These are phyloP conservation scores for Suillus fuscotomentosus DNA, from an alignment of 768 basidiomycete species.

Conservation along the genomic window DNA sequence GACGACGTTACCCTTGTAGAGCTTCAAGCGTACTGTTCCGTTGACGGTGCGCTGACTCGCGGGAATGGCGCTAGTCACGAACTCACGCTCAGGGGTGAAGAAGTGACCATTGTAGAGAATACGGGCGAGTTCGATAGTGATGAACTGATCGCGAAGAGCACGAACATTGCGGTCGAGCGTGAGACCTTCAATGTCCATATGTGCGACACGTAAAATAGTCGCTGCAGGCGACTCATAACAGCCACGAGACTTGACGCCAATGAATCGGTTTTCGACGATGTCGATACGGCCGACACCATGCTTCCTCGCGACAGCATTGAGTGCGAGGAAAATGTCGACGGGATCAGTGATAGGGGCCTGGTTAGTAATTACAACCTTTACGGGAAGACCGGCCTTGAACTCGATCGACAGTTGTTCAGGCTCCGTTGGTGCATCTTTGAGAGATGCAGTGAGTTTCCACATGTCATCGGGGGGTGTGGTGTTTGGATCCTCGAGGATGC, in stretches of 20 bases:
- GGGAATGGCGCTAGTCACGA: conserved; percentile 86
- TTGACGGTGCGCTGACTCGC: conserved; percentile 97
- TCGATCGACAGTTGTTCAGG: conserved; percentile 85
- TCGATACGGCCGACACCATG: conserved; percentile 98
- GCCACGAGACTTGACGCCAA: conserved; percentile 98
- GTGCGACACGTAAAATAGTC: conserved; percentile 92
- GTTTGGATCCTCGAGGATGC: conserved; percentile 97
- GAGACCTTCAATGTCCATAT: conserved; percentile 95
- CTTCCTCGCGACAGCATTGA: conserved; percentile 90
- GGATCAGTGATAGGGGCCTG: conserved; percentile 78
- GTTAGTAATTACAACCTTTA: conserved; percentile 72
- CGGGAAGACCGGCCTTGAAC: conserved; percentile 84
- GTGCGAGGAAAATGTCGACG: conserved; percentile 89
- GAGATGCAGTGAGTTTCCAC: conserved; percentile 95
- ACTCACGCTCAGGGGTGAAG: conserved; percentile 99
- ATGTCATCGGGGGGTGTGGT: conserved; percentile 92
- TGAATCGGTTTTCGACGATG: conserved; percentile 99
- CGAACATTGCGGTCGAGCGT: conserved; percentile 98
- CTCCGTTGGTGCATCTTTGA: conserved; percentile 74
- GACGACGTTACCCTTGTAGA: conserved; percentile 96
- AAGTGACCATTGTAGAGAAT: conserved; percentile 99
- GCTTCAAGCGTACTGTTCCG: conserved; percentile 83
- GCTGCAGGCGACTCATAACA: conserved; percentile 99
- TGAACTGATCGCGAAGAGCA: conserved; percentile 90
- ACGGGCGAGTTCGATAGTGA: conserved; percentile 84